A percentile compares a stretch with the other conserved stretches of the same genome.
Conservation (phyloP, 495 filamentous ascomycete species). For the Penicillium coffeae region DNA sequence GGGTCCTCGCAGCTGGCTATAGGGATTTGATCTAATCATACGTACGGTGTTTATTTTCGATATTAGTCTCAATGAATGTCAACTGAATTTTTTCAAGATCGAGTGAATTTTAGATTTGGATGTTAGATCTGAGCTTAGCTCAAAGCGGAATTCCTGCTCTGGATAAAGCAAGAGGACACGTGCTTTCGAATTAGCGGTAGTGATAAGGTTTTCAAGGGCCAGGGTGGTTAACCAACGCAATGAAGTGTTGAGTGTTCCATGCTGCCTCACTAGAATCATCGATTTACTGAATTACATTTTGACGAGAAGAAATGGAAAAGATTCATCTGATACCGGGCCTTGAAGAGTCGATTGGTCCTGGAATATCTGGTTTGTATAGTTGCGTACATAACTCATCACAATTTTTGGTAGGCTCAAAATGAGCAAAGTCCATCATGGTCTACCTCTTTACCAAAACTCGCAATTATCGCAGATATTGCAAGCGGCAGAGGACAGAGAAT, state of each 20-base stretch:
- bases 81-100: not conserved
- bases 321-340: not conserved
- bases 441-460: constrained; percentile 22
- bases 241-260: not conserved
- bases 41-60: not conserved
- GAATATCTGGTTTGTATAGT: constrained; percentile 23
- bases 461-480: constrained; percentile 20
- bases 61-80: not conserved
- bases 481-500: constrained; percentile 13
- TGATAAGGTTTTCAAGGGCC: too few relatives aligned
- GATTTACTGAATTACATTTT: not conserved
- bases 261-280: too few relatives aligned
- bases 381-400: constrained; percentile 30
- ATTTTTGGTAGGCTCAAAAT: constrained; percentile 24
- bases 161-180: too few relatives aligned
- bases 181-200: too few relatives aligned
- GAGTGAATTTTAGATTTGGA: not conserved
- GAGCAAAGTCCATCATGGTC: constrained; percentile 19
- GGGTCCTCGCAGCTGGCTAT: not conserved
- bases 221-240: too few relatives aligned
- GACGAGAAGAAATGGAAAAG: not conserved
- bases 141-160: not conserved
- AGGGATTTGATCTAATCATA: not conserved
- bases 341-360: constrained; percentile 9
- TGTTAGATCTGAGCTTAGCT: not conserved